Conservation (phyloP, 305 asterid species). For the Rubia occidens region DNA sequence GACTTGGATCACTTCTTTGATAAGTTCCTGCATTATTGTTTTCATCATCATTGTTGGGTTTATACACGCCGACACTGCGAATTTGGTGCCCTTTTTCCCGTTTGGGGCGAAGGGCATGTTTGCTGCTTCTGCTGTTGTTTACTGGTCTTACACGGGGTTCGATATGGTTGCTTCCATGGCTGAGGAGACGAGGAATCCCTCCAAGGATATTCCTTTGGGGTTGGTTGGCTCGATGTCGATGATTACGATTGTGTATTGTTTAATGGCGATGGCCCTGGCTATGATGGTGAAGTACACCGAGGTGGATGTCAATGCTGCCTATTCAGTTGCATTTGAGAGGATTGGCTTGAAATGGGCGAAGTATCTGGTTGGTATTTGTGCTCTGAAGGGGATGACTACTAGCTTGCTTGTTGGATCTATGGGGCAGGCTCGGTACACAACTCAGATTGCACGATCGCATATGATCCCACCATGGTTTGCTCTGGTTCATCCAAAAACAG, state of each 20-base stretch:
- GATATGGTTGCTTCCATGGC: slow-evolving; percentile 98
- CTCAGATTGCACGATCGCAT: slow-evolving; percentile 86
- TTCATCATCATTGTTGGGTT: slow-evolving; percentile 74
- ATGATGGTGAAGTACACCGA: slow-evolving; percentile 72
- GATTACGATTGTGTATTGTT: slow-evolving; percentile 66
- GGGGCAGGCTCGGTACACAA: slow-evolving; percentile 95
- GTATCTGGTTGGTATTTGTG: slow-evolving; percentile 71
- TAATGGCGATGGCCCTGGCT: slow-evolving; percentile 62
- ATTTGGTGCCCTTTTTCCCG: slow-evolving; percentile 73
- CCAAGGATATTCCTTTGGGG: slow-evolving; percentile 81
- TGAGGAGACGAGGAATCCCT: slow-evolving; percentile 82
- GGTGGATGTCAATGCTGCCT: slow-evolving; percentile 81
- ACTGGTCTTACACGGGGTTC: slow-evolving; percentile 93
- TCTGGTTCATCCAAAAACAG: slow-evolving; percentile 70
- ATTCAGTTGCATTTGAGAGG: slow-evolving; percentile 59
- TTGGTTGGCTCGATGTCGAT: slow-evolving; percentile 81
- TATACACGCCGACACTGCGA: slow-evolving; percentile 45
- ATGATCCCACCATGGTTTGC: slow-evolving; percentile 95
- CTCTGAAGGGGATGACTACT: slow-evolving; percentile 92
- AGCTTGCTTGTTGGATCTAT: slow-evolving; percentile 85
- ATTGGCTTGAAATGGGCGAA: slow-evolving; percentile 82
- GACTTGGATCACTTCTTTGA: slow-evolving; percentile 59
- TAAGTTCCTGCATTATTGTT: slow-evolving; percentile 39
- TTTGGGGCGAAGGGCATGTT: slow-evolving; percentile 62
- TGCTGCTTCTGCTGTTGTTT: slow-evolving; percentile 86